Conservation (phyloP, 176 grass and related monocot genomes). For the Cymbopogon citratus region DNA sequence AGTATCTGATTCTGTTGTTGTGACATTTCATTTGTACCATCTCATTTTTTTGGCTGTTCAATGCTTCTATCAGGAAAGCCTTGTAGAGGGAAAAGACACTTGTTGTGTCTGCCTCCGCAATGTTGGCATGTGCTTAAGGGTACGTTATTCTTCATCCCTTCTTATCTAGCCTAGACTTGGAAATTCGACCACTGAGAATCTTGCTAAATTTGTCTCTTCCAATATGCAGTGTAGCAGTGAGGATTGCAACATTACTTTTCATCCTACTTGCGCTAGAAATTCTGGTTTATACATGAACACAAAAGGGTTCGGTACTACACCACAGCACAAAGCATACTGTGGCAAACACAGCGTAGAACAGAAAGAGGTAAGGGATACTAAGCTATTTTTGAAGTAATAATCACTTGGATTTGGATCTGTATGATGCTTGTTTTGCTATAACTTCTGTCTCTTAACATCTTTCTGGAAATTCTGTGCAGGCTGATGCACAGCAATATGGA, state of each 20-base stretch:
- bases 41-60: constrained; percentile 27
- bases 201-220: constrained; percentile 30
- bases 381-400: constrained; percentile 23
- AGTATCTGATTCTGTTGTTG: constrained; percentile 8
- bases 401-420: background rate
- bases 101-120: constrained; percentile 66
- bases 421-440: constrained; percentile 6
- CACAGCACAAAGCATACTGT: constrained; percentile 86
- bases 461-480: constrained; percentile 38
- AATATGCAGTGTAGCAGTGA: constrained; percentile 76
- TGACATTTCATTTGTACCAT: constrained; percentile 16
- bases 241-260: constrained; percentile 70
- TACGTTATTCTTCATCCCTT: constrained; percentile 23
- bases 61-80: constrained; percentile 59
- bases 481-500: constrained; percentile 68
- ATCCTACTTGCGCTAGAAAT: constrained; percentile 78
- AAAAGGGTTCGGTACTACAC: constrained; percentile 44
- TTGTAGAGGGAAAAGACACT: constrained; percentile 61
- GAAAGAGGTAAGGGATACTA: constrained; percentile 51
- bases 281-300: constrained; percentile 95
- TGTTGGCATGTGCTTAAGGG: constrained; percentile 75
- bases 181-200: constrained; percentile 20
- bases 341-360: constrained; percentile 68
- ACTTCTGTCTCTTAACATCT: constrained; percentile 24
- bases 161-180: constrained; percentile 20